Conservation (phyloP, 73 alveolate species). For the Paraurostyla sp. region DNA sequence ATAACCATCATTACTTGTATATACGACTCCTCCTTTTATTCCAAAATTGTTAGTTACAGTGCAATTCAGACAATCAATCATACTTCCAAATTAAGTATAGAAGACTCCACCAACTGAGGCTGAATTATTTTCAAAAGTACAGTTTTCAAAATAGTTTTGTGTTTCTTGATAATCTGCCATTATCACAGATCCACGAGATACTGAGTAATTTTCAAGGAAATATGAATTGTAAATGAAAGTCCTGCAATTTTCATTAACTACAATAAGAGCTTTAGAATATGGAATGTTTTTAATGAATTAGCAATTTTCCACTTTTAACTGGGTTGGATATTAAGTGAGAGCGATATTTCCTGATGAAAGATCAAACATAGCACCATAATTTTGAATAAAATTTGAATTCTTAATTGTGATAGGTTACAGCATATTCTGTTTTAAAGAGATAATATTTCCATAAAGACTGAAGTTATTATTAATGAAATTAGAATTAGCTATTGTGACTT, state of each 20-base stretch:
- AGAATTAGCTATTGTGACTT: background rate
- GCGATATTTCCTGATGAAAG: slow-evolving; percentile 47
- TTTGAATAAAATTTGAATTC: background rate
- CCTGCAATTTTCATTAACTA: slow-evolving; percentile 45
- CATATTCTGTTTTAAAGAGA: slow-evolving; percentile 27
- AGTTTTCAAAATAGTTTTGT: slow-evolving; percentile 42
- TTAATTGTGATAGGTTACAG: background rate
- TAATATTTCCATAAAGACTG: slow-evolving; percentile 36
- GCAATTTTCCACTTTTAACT: slow-evolving; percentile 25
- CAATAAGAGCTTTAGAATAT: slow-evolving; percentile 35
- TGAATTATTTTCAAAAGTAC: slow-evolving; percentile 26
- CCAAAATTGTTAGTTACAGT: slow-evolving; percentile 27
- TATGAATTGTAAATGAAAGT: slow-evolving; percentile 23
- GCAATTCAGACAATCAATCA: slow-evolving; percentile 37
- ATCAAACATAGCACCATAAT: slow-evolving; percentile 53
- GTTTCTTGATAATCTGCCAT: slow-evolving; percentile 57
- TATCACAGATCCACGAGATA: slow-evolving; percentile 46
- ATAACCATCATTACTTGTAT: slow-evolving; percentile 53
- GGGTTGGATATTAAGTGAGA: slow-evolving; percentile 4
- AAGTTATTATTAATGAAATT: background rate
- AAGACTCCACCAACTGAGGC: slow-evolving; percentile 58
- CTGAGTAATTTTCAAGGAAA: slow-evolving; percentile 41
- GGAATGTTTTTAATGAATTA: slow-evolving; percentile 12
- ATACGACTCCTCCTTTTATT: slow-evolving; percentile 43
- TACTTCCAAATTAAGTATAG: slow-evolving; percentile 44